Evolutionary conservation across 305 asterid genomes (phyloP).

Genomic region (Fraxinus nigra): DNA sequence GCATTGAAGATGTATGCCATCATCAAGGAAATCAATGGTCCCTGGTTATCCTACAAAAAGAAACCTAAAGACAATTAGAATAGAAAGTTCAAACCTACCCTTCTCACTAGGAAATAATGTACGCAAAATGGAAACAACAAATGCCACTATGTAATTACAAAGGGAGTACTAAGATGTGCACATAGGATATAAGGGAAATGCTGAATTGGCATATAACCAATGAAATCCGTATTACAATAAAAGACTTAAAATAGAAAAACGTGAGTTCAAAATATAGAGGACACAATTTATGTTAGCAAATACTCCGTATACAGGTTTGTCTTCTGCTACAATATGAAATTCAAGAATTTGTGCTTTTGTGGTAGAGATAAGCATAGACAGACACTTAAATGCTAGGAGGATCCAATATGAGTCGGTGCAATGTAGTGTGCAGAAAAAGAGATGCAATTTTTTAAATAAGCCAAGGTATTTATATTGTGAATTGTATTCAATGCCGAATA

Average conservation of each 20-base stretch:
- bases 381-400: background rate
- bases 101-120: conserved; percentile 15
- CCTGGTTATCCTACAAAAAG: conserved; percentile 74
- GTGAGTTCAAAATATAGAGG: background rate
- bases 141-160: background rate
- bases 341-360: background rate
- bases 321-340: background rate
- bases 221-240: conserved; percentile 7
- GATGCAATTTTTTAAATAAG: background rate
- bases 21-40: conserved; percentile 71
- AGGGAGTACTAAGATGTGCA: conserved; percentile 5
- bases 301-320: background rate
- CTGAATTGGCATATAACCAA: background rate
- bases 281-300: background rate
- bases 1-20: conserved; percentile 81
- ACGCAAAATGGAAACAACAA: background rate
- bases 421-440: background rate
- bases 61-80: conserved; percentile 20
- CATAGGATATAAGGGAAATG: background rate
- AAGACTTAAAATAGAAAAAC: background rate
- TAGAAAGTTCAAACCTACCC: background rate
- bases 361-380: background rate
- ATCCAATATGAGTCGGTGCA: background rate
- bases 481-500: background rate
- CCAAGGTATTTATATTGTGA: background rate